Base-by-base conservation (phyloP, 2,329 filamentous ascomycete genomes). In the Tolypocladium ovalisporum region DNA sequence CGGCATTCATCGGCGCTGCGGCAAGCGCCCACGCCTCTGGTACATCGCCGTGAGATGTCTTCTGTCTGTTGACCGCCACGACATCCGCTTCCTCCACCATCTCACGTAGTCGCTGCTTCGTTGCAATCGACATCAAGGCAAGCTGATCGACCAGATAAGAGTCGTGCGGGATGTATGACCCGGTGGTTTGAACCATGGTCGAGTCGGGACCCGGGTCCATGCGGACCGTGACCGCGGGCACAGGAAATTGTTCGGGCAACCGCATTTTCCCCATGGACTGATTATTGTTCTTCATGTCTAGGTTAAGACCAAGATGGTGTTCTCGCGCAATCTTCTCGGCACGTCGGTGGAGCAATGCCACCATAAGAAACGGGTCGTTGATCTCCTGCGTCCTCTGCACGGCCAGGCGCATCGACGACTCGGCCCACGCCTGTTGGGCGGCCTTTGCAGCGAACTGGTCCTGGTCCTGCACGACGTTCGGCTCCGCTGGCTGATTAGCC, bases 131-230 rank as follows among this genome's bases (percentile, higher is more conserved):
- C 58, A 97, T 70, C 19, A 97, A 77, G 32, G 89, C 88, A 51
- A 97, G 74, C 63, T 97, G 88, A 60, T 96, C 91, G 17, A 88
- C 87, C 37, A 96, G 76, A 56, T 82, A 85, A 1, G 89, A 84
- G 49, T 91, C 88, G 39, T 87, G 84, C 0, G 94, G 82, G 40
- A 95, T 82, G 56, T 88, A 90, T 24, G 84, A 83, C 2, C 85
- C 86, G 17, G 78, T 79, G 1, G 86, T 85, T 47, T 81, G 73
- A 3, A 89, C 79, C 29, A 87, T 72, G 15, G 82, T 79, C 36
- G 82, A 82, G 54, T 90, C 84, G 0, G 84, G 80, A 0, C 83
- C 84, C 1, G 75, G 76, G 59, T 80, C 80, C 58, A 74, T 80
- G 69, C 66, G 78, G 52, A 78, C 82, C 61, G 70, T 84, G 29